These are phyloP conservation scores for Eucalyptus tenuipes DNA, from an alignment of 345 rosid species.

Conservation along the genomic window DNA sequence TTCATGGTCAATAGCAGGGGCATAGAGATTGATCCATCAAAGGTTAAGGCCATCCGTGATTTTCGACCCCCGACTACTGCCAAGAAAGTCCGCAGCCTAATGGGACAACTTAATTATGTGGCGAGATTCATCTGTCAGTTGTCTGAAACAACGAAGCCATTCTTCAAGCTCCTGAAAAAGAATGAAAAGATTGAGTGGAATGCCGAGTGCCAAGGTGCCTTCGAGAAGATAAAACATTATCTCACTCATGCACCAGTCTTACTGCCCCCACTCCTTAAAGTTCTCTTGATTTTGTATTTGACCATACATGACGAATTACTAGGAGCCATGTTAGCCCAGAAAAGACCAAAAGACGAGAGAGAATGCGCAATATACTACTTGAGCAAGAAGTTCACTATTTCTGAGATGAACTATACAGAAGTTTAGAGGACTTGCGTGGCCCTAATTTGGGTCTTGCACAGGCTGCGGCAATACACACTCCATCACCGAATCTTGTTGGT, in stretches of 20 bases:
- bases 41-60: rapidly evolving
- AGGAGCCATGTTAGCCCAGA: too few relatives aligned
- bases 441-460: too few relatives aligned
- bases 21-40: too few relatives aligned
- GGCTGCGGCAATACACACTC: rapidly evolving
- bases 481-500: too few relatives aligned
- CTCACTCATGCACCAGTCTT: rapidly evolving
- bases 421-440: rapidly evolving
- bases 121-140: rapidly evolving
- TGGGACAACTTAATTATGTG: too few relatives aligned
- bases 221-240: too few relatives aligned
- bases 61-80: rapidly evolving
- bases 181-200: too few relatives aligned
- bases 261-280: too few relatives aligned
- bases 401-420: too few relatives aligned
- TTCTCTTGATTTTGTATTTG: rapidly evolving
- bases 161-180: too few relatives aligned
- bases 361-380: too few relatives aligned
- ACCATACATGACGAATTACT: rapidly evolving
- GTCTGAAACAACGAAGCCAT: rapidly evolving
- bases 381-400: too few relatives aligned
- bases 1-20: rapidly evolving
- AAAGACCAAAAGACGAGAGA: rapidly evolving
- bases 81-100: rapidly evolving
- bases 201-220: rapidly evolving